Evolutionary conservation across 2,329 filamentous ascomycete species (phyloP).

Genomic region (Trichophyton rubrum): DNA sequence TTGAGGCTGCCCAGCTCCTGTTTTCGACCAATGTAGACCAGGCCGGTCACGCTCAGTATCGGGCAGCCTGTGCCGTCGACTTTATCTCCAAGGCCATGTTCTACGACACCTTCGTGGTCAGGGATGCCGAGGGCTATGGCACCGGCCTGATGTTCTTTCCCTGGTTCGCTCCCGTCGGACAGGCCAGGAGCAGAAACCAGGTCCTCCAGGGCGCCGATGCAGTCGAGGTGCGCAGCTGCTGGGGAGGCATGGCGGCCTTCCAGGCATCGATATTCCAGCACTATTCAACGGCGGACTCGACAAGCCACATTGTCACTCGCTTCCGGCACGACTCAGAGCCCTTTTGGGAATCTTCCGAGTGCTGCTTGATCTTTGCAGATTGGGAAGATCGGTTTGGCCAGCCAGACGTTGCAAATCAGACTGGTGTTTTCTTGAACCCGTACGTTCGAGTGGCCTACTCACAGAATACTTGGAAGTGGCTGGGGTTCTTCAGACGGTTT

Average conservation of each 20-base stretch:
- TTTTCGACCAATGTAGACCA: slow-evolving; percentile 11
- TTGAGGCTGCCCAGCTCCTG: slow-evolving; percentile 7
- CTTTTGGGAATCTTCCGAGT: slow-evolving; percentile 10
- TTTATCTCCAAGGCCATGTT: slow-evolving; percentile 10
- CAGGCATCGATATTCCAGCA: slow-evolving; percentile 5
- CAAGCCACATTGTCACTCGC: neutral
- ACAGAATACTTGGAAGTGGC: slow-evolving; percentile 7
- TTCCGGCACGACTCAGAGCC: slow-evolving; percentile 6
- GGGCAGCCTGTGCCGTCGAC: slow-evolving; percentile 10
- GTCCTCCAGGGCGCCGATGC: slow-evolving; percentile 8
- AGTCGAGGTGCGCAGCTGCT: slow-evolving; percentile 10
- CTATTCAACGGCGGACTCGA: neutral
- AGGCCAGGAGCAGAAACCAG: slow-evolving; percentile 6
- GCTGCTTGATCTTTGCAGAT: slow-evolving; percentile 10
- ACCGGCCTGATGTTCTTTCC: slow-evolving; percentile 11
- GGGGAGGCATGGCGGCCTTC: slow-evolving; percentile 11
- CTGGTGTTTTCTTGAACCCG: slow-evolving; percentile 9
- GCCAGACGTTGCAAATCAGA: neutral
- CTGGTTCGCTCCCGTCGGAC: slow-evolving; percentile 8
- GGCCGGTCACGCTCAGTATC: slow-evolving; percentile 7
- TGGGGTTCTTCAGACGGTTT: slow-evolving; percentile 8
- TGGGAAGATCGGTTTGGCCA: slow-evolving; percentile 8
- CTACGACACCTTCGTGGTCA: slow-evolving; percentile 11
- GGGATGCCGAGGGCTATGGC: slow-evolving; percentile 9
- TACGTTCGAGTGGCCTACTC: slow-evolving; percentile 9